Evolutionary conservation across 2,329 filamentous ascomycete genomes (phyloP), one percentile per base, ranked within the genome.

Genomic region (Trichoderma gracile): DNA sequence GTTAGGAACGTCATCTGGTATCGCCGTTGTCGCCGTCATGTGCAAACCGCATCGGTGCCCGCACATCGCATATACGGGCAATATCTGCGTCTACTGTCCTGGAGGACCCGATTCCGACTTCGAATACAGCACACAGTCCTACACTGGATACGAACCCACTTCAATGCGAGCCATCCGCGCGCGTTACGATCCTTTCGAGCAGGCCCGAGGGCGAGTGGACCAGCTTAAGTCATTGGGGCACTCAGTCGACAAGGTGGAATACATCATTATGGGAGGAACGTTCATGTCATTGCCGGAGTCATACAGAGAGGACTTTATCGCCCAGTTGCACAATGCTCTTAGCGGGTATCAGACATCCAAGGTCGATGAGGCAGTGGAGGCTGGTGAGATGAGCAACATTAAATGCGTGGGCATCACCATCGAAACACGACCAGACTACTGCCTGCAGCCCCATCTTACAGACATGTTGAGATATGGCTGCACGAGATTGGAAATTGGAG

Each of bases 371-470:
- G 93, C 95, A 0, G 95, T 99, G 21, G 86, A 91, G 70, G 93
- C 94, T 1, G 93, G 93, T 58, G 93, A 97, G 78, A 95, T 97
- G 90, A 97, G 93, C 76, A 96, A 93, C 72, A 89, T 94, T 75
- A 99, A 99, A 77, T 99, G 95, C 72, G 95, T 99, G 14, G 95
- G 95, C 61, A 98, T 99, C 73, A 99, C 95, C 1, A 99, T 99
- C 72, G 95, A 99, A 79, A 99, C 95, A 3, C 84, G 95, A 40
- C 95, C 95, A 0, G 95, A 99, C 76, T 99, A 99, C 79, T 99
- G 95, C 72, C 80, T 98, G 65, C 93, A 96, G 71, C 91, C 92
- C n/a, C 95, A 99, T 76, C 82, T 99, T 38, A 93, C 92, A 30
- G 91, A 91, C 71, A 99, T 99, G 95, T 82, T 99, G 59, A 87